A percentile compares a stretch with the other conserved stretches of the same genome.
These are phyloP conservation scores for Penicillium atrosanguineum DNA, from an alignment of 495 filamentous ascomycete genomes.

Conservation along the genomic window DNA sequence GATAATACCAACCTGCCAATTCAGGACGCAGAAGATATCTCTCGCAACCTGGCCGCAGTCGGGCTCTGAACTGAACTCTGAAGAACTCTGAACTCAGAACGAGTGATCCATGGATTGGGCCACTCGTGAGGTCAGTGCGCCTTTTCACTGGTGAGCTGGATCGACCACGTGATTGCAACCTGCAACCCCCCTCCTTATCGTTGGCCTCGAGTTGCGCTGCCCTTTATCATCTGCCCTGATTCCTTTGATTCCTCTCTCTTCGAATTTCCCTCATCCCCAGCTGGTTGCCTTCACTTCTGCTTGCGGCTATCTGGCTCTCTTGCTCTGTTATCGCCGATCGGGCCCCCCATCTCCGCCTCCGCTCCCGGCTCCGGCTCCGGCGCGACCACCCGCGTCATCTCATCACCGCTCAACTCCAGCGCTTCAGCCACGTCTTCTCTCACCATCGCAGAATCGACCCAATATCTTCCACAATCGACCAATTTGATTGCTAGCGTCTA, in stretches of 20 bases:
- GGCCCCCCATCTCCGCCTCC: slow-evolving; percentile 15
- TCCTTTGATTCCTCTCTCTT: neutral
- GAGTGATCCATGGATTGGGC: slow-evolving; percentile 19
- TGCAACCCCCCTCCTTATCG: slow-evolving; percentile 8
- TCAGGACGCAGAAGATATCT: slow-evolving; percentile 34
- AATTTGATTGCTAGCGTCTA: neutral
- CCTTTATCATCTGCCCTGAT: neutral
- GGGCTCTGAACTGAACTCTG: slow-evolving; percentile 18
- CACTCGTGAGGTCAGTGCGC: slow-evolving; percentile 42
- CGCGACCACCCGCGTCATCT: slow-evolving; percentile 21
- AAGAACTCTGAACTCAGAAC: too few relatives aligned
- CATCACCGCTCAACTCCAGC: slow-evolving; percentile 5
- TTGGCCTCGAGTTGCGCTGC: neutral
- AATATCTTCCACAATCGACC: neutral
- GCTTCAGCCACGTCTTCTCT: neutral
- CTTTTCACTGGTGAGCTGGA: slow-evolving; percentile 40
- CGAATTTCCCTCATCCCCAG: neutral
- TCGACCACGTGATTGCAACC: slow-evolving; percentile 41
- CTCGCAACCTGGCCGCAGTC: slow-evolving; percentile 27
- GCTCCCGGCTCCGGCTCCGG: slow-evolving; percentile 24
- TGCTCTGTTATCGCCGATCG: slow-evolving; percentile 21
- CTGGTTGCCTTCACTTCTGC: slow-evolving; percentile 10
- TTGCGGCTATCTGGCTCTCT: slow-evolving; percentile 6
- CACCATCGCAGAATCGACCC: neutral
- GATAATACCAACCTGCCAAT: slow-evolving; percentile 34